Percentiles rank a stretch among this genome's conserved stretches.
Conservation (phyloP, 1,139 yeast species). For the Yarrowia galli region DNA sequence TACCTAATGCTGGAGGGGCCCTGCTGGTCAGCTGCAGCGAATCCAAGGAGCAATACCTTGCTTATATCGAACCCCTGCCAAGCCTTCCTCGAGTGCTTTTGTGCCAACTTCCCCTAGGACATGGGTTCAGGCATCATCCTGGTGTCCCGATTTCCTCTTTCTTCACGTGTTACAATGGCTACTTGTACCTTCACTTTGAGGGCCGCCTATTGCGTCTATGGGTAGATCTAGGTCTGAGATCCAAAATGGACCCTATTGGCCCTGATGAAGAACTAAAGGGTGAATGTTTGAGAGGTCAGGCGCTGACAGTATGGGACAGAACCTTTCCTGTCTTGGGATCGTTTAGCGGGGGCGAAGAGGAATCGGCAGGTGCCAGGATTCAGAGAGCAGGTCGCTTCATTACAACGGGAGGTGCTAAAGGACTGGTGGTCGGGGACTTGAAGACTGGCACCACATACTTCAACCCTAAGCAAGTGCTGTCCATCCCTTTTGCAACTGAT, state of each 20-base stretch:
- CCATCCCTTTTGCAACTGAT: not conserved
- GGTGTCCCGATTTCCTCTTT: not conserved
- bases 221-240: not conserved
- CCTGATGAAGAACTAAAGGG: not conserved
- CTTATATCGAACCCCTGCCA: not conserved
- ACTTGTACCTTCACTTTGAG: not conserved
- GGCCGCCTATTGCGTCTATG: not conserved
- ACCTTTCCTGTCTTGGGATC: not conserved
- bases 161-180: not conserved
- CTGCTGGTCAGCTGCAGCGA: not conserved
- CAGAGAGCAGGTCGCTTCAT: not conserved
- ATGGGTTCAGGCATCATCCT: no score
- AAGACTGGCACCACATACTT: not conserved
- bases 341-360: not conserved
- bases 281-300: not conserved
- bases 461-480: not conserved
- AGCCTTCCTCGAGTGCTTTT: not conserved
- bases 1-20: not conserved
- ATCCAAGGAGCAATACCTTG: not conserved
- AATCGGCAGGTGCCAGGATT: not conserved
- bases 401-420: not conserved
- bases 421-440: constrained; percentile 1
- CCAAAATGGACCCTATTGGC: not conserved
- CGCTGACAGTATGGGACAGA: constrained; percentile 1
- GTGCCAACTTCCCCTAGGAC: not conserved